Percentiles rank a stretch among this genome's conserved stretches.
These are phyloP conservation scores for Beauveria varroae DNA, from an alignment of 2,329 filamentous ascomycete genomes.

Conservation along the genomic window DNA sequence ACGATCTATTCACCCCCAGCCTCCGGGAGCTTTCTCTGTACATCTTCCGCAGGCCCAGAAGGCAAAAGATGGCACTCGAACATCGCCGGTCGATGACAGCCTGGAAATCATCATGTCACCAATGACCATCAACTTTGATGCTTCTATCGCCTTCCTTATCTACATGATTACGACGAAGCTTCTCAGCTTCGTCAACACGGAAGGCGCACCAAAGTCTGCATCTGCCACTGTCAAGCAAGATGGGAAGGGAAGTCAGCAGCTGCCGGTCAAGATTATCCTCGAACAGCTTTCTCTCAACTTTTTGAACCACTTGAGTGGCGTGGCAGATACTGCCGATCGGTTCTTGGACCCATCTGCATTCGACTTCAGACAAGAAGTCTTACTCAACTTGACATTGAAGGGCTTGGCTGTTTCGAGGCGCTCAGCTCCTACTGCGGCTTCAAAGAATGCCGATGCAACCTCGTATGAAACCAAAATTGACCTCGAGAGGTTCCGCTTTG, in stretches of 20 bases:
- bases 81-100: conserved; percentile 20
- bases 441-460: neutral
- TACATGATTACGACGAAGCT: conserved; percentile 44
- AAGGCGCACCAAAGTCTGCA: conserved; percentile 7
- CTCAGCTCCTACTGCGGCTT: neutral
- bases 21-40: conserved; percentile 56
- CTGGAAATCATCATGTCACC: conserved; percentile 47
- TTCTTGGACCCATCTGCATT: conserved; percentile 33
- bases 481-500: conserved; percentile 52
- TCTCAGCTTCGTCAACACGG: conserved; percentile 33
- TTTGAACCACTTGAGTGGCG: conserved; percentile 44
- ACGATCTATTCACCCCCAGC: conserved; percentile 38
- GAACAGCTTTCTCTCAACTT: conserved; percentile 48
- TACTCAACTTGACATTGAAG: conserved; percentile 12
- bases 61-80: neutral
- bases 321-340: conserved; percentile 42
- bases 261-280: conserved; percentile 33
- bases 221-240: conserved; percentile 16
- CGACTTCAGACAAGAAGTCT: conserved; percentile 27
- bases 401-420: conserved; percentile 5
- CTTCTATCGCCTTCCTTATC: conserved; percentile 48
- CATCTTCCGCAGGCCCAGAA: conserved; percentile 17
- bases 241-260: conserved; percentile 16
- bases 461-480: conserved; percentile 33
- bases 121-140: conserved; percentile 45